Conservation (phyloP, 257 asterid species). For the Plantago elongata region DNA sequence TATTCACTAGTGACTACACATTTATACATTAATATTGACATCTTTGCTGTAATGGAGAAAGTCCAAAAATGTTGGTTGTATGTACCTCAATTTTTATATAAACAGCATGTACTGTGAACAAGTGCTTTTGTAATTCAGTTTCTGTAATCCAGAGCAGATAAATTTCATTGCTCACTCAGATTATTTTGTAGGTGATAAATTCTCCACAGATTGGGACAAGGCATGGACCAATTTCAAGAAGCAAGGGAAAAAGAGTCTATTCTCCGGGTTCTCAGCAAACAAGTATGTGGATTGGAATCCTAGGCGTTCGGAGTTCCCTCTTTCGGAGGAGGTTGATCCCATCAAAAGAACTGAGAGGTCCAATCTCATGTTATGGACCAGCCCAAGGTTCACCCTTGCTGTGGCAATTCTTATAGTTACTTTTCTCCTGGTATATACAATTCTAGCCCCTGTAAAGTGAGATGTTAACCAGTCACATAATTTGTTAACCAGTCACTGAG, state of each 20-base stretch:
- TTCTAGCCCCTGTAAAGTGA: conserved; percentile 61
- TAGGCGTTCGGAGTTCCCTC: conserved; percentile 67
- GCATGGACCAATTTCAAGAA: conserved; percentile 88
- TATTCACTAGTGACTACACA: too few species aligned
- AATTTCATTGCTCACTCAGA: background rate
- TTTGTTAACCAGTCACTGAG: background rate
- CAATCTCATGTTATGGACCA: conserved; percentile 83
- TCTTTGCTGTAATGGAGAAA: too few species aligned
- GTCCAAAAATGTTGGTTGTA: too few species aligned
- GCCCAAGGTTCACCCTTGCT: conserved; percentile 62
- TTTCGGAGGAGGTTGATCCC: conserved; percentile 92
- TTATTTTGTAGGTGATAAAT: conserved; percentile 48
- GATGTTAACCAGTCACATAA: background rate
- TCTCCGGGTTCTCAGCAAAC: conserved; percentile 65
- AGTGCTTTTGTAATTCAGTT: too few species aligned
- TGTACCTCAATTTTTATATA: too few species aligned
- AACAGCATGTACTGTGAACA: too few species aligned
- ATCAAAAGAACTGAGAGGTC: conserved; percentile 85
- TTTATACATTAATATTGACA: too few species aligned
- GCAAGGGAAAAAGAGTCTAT: conserved; percentile 65
- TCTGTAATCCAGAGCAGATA: background rate
- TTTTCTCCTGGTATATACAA: conserved; percentile 65
- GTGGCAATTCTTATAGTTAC: conserved; percentile 69
- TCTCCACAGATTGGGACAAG: conserved; percentile 88
- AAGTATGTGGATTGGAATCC: conserved; percentile 96